These are phyloP conservation scores for Anastatica hierochuntica DNA, from an alignment of 345 rosid species.

Conservation along the genomic window DNA sequence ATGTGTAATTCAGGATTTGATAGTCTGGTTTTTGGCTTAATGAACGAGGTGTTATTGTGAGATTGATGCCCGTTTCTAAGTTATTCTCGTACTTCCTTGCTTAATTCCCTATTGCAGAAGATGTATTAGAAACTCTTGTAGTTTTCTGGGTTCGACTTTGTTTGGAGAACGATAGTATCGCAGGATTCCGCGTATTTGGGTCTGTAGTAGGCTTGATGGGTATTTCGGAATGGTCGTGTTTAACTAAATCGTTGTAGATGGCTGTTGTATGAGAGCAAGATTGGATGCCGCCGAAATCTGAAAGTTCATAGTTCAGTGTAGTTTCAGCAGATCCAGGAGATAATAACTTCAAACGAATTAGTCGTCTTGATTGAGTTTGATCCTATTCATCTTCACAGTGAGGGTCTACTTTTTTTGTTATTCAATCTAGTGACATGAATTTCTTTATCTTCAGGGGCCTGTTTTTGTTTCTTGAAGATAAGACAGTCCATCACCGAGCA, in stretches of 20 bases:
- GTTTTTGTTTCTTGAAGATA: conserved; percentile 20
- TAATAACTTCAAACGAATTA: background rate
- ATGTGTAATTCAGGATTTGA: conserved; percentile 11
- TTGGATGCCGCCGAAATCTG: background rate
- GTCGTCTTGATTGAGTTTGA: background rate
- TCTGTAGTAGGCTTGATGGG: background rate
- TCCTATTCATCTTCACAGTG: background rate
- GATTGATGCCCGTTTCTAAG: background rate
- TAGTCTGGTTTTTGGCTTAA: background rate
- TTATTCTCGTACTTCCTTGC: too few species aligned
- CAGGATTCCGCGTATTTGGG: conserved; percentile 3
- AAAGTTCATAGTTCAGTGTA: background rate
- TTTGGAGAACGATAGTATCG: background rate
- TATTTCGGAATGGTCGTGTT: background rate
- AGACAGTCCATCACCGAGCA: conserved; percentile 14
- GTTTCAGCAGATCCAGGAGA: background rate
- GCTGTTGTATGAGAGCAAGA: background rate
- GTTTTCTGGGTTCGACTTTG: background rate
- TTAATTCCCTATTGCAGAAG: background rate
- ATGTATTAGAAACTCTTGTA: background rate
- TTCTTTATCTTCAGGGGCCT: conserved; percentile 17
- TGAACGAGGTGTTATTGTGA: conserved; percentile 1
- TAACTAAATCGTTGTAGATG: too few species aligned
- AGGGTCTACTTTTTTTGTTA: background rate
- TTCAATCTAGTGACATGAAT: background rate